Evolutionary conservation across 192 early-diverging fungal genomes (phyloP).

Genomic region (Mortierella hygrophila): DNA sequence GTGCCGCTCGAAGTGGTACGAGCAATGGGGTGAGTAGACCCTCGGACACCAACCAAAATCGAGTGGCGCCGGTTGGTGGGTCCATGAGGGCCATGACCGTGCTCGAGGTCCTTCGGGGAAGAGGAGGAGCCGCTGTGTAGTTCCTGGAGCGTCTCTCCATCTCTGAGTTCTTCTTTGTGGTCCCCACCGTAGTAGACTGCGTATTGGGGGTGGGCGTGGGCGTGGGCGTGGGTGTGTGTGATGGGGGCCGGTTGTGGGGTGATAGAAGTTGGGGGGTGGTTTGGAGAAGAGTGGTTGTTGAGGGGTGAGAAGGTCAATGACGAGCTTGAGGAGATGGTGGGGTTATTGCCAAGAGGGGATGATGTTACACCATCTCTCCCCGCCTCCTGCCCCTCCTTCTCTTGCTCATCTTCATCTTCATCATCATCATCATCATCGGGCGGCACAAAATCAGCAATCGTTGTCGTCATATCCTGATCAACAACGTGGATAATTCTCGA

Average conservation of each 20-base stretch:
- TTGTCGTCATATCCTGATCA: conserved; percentile 40
- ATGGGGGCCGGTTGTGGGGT: not conserved
- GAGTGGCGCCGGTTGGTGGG: not conserved
- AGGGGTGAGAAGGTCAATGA: not conserved
- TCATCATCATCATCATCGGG: conserved; percentile 19
- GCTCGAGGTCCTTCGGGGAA: not conserved
- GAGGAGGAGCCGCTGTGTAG: not conserved
- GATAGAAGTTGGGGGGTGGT: not conserved
- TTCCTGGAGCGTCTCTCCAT: conserved; percentile 23
- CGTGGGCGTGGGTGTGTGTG: not conserved
- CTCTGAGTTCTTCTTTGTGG: conserved; percentile 11
- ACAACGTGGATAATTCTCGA: conserved; percentile 20
- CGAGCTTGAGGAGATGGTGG: not conserved
- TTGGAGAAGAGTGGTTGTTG: not conserved
- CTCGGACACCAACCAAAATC: conserved; percentile 18
- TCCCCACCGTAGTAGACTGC: conserved; percentile 50
- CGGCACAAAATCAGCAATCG: conserved; percentile 36
- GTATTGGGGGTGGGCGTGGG: conserved; percentile 13
- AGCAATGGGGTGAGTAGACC: conserved; percentile 9
- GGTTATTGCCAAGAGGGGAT: not conserved
- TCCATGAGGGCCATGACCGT: not conserved
- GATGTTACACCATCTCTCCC: not conserved
- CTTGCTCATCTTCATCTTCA: not conserved
- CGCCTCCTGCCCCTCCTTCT: not conserved
- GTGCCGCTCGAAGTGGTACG: not conserved